Conservation (phyloP, 192 early-diverging fungal species). For the Obelidium mucronatum region DNA sequence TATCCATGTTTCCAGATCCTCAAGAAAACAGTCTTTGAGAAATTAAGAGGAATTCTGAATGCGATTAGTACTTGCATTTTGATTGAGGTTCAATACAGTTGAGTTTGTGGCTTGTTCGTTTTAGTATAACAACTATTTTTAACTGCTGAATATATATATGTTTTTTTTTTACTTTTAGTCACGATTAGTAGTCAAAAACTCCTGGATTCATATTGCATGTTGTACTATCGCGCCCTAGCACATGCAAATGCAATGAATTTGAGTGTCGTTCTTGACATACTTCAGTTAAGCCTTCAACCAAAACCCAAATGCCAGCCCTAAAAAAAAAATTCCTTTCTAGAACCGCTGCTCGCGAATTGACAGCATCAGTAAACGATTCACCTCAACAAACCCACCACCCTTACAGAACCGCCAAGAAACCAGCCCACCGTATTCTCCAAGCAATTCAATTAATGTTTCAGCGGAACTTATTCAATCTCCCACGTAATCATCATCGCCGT, state of each 20-base stretch:
- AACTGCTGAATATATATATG: too few species aligned
- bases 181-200: constrained; percentile 38
- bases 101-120: neutral
- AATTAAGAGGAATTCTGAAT: constrained; percentile 26
- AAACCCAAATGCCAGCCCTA: neutral
- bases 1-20: neutral
- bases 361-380: neutral
- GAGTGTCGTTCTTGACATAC: constrained; percentile 32
- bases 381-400: neutral
- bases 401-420: neutral
- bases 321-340: neutral
- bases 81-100: constrained; percentile 39
- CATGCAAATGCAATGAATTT: constrained; percentile 39
- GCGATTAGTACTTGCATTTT: constrained; percentile 31
- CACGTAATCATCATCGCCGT: neutral
- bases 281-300: neutral
- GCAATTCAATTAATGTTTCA: constrained; percentile 45
- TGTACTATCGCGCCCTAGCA: constrained; percentile 46
- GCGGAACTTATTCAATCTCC: constrained; percentile 7
- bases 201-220: constrained; percentile 45
- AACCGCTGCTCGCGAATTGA: constrained; percentile 3
- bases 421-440: constrained; percentile 34
- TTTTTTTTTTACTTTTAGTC: constrained; percentile 13
- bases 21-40: constrained; percentile 9
- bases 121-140: neutral